Evolutionary conservation across 176 grass and related monocot genomes (phyloP), one percentile per base, ranked within the genome.

Genomic region (Eleusine coracana): DNA sequence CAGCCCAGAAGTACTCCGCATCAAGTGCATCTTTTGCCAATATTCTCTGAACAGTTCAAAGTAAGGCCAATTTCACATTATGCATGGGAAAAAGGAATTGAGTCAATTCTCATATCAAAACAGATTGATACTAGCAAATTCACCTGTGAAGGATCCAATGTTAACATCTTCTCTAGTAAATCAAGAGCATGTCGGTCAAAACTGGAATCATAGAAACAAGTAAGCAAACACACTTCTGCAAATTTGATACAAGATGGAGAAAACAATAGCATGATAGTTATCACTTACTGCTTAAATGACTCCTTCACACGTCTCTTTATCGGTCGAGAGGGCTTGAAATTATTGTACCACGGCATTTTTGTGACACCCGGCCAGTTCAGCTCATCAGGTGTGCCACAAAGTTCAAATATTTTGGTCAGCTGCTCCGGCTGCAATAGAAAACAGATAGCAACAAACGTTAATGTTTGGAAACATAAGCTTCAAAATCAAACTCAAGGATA

Each of bases 291-390:
- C 73, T 95, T 98, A 80, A 98, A 98, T 66, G 65, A 70, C n/a
- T 95, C 95, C 46, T 81, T 89, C 21, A 98, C 83, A n/a, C 85
- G 88, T 87, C 95, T 93, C 77, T 94, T 80, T 73, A 98, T 36
- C 14, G 69, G 81, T 0, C 92, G 84, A 34, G 86, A 14, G 70
- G 92, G 90, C 84, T 93, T 98, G 74, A 97, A 92, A 91, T 93
- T 95, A 66, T 94, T 98, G 70, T 98, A 98, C 92, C 95, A 95
- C 3, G 92, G 86, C 89, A 95, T 91, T 92, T 98, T 86, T 74
- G 92, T 91, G 56, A 95, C 90, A 71, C 95, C 95, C 45, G 88
- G 90, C 95, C 95, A 98, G 68, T 67, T 95, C 2, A 82, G 55
- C 80, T 98, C 95, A 70, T 95, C 90, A 52, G 92, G 92, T 37